These are phyloP conservation scores for Phyllosticta citriasiana DNA, from an alignment of 2,329 filamentous ascomycete genomes.

Conservation along the genomic window DNA sequence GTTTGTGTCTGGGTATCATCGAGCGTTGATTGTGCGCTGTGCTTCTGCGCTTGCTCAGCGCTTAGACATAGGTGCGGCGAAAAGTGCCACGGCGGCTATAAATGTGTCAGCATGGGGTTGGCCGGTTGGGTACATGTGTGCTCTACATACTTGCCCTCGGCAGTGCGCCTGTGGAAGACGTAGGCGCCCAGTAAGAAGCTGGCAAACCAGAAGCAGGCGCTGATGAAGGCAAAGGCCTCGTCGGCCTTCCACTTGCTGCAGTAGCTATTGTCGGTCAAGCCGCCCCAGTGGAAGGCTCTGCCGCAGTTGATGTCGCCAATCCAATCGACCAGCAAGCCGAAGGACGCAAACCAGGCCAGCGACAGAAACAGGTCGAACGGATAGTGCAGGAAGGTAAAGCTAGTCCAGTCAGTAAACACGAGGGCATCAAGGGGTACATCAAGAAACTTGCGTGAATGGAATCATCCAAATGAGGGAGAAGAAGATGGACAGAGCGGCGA, in stretches of 20 bases:
- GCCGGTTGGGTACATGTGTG: not conserved
- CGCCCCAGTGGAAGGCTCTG: slow-evolving; percentile 41
- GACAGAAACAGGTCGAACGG: slow-evolving; percentile 61
- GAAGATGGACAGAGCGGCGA: slow-evolving; percentile 59
- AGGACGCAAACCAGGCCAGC: slow-evolving; percentile 58
- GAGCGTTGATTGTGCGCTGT: not conserved
- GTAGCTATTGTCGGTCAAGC: slow-evolving; percentile 38
- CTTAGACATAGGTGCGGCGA: slow-evolving; percentile 13
- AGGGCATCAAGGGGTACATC: too few relatives aligned
- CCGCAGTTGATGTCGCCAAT: slow-evolving; percentile 19
- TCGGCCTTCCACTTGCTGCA: slow-evolving; percentile 63
- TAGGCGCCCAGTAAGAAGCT: slow-evolving; percentile 42
- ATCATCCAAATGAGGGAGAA: slow-evolving; percentile 63
- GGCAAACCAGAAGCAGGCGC: slow-evolving; percentile 59
- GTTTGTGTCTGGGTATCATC: not conserved
- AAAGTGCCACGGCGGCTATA: slow-evolving; percentile 11
- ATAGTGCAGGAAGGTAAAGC: slow-evolving; percentile 56
- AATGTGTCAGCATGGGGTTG: not conserved
- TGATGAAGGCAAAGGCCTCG: slow-evolving; percentile 63
- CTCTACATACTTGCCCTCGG: slow-evolving; percentile 12
- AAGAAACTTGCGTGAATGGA: slow-evolving; percentile 44
- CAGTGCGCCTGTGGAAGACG: slow-evolving; percentile 14
- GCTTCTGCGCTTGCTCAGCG: not conserved
- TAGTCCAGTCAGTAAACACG: too few relatives aligned
- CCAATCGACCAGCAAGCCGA: slow-evolving; percentile 43